Percentiles rank a stretch among this genome's conserved stretches.
Evolutionary conservation across 352 stramenopile genomes (phyloP).

Genomic region (Discostella stelligera): DNA sequence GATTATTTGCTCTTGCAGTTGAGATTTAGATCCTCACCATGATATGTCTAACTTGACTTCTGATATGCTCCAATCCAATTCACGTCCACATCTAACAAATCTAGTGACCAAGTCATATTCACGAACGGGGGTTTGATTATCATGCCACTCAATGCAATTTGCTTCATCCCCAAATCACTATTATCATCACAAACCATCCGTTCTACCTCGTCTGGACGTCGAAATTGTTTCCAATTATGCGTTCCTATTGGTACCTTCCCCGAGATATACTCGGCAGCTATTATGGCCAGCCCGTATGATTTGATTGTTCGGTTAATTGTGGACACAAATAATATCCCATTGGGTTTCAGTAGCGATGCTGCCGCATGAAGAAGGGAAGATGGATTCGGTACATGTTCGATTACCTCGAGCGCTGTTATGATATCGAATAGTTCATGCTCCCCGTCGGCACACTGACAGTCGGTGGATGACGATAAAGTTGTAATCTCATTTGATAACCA

Average conservation of each 20-base stretch:
- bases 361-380: conserved; percentile 69
- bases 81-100: conserved; percentile 62
- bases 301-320: conserved; percentile 85
- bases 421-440: conserved; percentile 75
- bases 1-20: too few species aligned
- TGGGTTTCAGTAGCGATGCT: conserved; percentile 65
- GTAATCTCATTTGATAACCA: conserved; percentile 17
- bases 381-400: conserved; percentile 84
- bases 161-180: conserved; percentile 24
- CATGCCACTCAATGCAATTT: conserved; percentile 63
- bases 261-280: conserved; percentile 84
- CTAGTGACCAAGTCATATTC: conserved; percentile 72
- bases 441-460: not conserved
- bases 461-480: not conserved
- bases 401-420: conserved; percentile 84
- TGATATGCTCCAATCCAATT: conserved; percentile 81
- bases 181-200: conserved; percentile 36
- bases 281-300: conserved; percentile 80
- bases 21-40: too few species aligned
- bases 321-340: conserved; percentile 82
- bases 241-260: conserved; percentile 83
- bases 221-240: conserved; percentile 85
- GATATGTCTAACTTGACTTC: conserved; percentile 2
- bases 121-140: conserved; percentile 61
- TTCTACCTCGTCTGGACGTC: conserved; percentile 73